Base-by-base conservation (phyloP, 2,329 filamentous ascomycete genomes). In the Diaporthe batatas region DNA sequence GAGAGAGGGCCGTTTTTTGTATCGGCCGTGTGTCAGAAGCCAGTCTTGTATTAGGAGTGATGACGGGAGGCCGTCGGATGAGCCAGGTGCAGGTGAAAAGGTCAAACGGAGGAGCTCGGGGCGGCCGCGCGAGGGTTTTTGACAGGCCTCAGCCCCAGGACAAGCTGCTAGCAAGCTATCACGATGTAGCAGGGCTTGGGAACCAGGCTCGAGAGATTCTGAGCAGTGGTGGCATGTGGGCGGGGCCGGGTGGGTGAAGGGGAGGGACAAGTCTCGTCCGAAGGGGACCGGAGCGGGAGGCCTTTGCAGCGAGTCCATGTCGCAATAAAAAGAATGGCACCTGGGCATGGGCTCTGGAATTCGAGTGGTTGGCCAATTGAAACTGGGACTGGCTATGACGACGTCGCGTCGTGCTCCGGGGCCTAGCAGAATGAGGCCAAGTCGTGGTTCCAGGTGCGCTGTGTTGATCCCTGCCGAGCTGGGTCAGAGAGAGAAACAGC, bases 401-500 rank as follows among this genome's bases (percentile, higher is more conserved):
- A 53, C 32, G 62, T 53, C 59, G 44, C 62, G 62, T 51, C 62
- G 44, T 34, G 42, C 42, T 34, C 36, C 58, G 32, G 18, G 58
- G 25, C 14, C 59, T 51, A 65, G 59, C 59, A 65, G 59, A n/a
- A 51, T 65, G 25, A 12, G 53, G 32, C 2, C 14, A 34, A 34
- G 42, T n/a, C 16, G 23, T 44, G 58, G 58, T 47, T 62, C 58
- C 36, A 25, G 34, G 34, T 39, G 21, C 51, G 62, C 44, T 25
- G 14, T 39, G 62, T 44, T 36, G 62, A 65, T 65, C 62, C 62
- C 62, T 67, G 62, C 62, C 62, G 53, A 67, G 62, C 47, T 67
- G 62, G 62, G 62, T 25, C 62, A 53, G 62, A 34, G 21, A 67
- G 47, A 67, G 62, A 49, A 25, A 67, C 62, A 67, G 62, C 32